phyloP scores from a whole-genome alignment of 1,284 basidiomycete genomes.

The Austroboletus niveus region DNA sequence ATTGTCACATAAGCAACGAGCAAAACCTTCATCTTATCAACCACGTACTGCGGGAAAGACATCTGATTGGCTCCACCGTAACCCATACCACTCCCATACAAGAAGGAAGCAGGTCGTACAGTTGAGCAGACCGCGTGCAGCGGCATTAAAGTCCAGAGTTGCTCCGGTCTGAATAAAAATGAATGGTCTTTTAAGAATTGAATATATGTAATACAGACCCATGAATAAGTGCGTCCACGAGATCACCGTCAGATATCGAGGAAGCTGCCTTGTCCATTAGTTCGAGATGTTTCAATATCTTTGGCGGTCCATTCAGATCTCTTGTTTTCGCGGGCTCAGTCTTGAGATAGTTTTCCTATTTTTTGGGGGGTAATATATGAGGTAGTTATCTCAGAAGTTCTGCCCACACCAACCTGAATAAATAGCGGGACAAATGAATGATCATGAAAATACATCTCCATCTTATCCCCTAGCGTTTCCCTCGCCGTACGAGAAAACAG shows the following conservation, averaged over 20 bases:
- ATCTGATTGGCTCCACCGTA: constrained; percentile 69
- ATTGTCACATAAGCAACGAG: constrained; percentile 3
- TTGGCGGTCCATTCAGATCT: constrained; percentile 61
- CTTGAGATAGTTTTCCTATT: constrained; percentile 89
- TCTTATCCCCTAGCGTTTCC: constrained; percentile 87
- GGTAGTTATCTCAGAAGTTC: too few relatives aligned
- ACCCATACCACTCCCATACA: constrained; percentile 72
- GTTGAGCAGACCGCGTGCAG: constrained; percentile 90
- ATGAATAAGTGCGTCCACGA: constrained; percentile 94
- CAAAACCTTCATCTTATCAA: not conserved
- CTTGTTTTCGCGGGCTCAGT: constrained; percentile 66
- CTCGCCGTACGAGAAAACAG: constrained; percentile 81
- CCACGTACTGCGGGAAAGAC: constrained; percentile 78
- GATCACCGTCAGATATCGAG: constrained; percentile 92
- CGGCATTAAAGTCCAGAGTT: constrained; percentile 96
- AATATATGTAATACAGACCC: constrained; percentile 52
- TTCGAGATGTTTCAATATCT: constrained; percentile 69
- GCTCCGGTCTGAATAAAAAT: constrained; percentile 64
- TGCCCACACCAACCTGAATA: constrained; percentile 64
- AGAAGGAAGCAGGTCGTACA: constrained; percentile 78
- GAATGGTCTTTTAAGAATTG: not conserved
- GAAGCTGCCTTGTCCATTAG: constrained; percentile 88
- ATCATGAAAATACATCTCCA: constrained; percentile 97
- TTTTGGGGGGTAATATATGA: constrained; percentile 2
- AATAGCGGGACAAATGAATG: constrained; percentile 92